A percentile compares a stretch with the other conserved stretches of the same genome.
Conservation (phyloP, 2,329 filamentous ascomycete species). For the Sporothrix sp. region DNA sequence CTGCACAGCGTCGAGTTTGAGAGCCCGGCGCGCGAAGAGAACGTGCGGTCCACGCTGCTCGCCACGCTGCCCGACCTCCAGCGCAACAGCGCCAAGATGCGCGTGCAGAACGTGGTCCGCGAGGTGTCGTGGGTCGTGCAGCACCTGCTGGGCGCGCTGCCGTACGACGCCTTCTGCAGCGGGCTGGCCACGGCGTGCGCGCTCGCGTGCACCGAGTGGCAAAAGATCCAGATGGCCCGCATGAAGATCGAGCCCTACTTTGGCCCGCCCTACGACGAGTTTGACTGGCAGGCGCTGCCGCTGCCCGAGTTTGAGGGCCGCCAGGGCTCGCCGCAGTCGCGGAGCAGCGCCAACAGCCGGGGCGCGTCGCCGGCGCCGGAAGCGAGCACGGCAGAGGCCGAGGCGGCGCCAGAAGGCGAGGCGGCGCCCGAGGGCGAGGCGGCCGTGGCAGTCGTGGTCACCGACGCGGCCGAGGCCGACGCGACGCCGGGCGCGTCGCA, state of each 20-base stretch:
- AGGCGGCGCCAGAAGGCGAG: neutral
- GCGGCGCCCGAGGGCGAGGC: constrained; percentile 8
- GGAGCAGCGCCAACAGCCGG: neutral
- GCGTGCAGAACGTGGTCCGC: constrained; percentile 26
- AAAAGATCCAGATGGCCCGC: constrained; percentile 23
- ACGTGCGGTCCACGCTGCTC: constrained; percentile 26
- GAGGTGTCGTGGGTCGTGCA: constrained; percentile 28
- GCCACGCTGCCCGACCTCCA: constrained; percentile 24
- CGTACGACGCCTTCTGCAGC: constrained; percentile 25
- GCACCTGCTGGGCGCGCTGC: constrained; percentile 24
- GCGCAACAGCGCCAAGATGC: constrained; percentile 20
- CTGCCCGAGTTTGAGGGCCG: constrained; percentile 22
- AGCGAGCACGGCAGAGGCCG: neutral
- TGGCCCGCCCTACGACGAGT: constrained; percentile 27
- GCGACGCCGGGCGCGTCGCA: neutral
- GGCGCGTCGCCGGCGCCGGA: neutral
- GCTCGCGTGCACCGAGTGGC: constrained; percentile 26
- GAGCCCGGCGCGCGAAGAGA: constrained; percentile 23
- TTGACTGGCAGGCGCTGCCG: constrained; percentile 28
- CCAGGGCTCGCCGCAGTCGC: neutral
- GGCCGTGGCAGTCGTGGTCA: neutral
- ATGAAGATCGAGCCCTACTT: constrained; percentile 30
- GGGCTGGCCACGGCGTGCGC: constrained; percentile 23
- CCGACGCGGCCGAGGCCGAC: neutral
- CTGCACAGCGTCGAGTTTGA: constrained; percentile 25